phyloP scores from a whole-genome alignment of 441 rosid genomes.

The Capsella rubella region DNA sequence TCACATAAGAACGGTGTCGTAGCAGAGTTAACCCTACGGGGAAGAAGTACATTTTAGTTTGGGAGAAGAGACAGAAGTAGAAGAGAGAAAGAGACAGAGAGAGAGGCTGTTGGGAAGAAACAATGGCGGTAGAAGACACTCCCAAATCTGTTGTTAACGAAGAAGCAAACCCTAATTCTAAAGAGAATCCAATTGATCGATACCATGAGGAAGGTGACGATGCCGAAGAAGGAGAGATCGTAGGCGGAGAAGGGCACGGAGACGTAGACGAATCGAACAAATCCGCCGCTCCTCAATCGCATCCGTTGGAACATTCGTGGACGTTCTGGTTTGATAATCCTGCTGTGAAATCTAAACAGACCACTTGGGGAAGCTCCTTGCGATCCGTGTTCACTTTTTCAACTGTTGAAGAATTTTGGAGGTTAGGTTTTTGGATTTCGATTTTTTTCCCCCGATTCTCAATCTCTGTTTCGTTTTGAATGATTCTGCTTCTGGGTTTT shows the following conservation, averaged over 20 bases:
- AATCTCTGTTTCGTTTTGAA: not conserved
- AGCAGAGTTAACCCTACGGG: conserved; percentile 26
- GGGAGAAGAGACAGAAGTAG: not conserved
- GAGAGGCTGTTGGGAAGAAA: conserved; percentile 29
- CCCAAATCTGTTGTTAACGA: conserved; percentile 37
- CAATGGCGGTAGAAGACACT: conserved; percentile 75
- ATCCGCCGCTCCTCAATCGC: conserved; percentile 50
- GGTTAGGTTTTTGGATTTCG: conserved; percentile 48
- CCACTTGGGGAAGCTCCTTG: conserved; percentile 79
- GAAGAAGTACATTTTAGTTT: not conserved
- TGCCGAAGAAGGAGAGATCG: conserved; percentile 78
- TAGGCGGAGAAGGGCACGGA: conserved; percentile 46
- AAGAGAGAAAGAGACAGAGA: not conserved
- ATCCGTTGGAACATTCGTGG: conserved; percentile 82
- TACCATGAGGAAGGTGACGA: conserved; percentile 52
- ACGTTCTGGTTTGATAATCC: conserved; percentile 93
- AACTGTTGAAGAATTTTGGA: conserved; percentile 83
- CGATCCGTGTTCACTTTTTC: conserved; percentile 73
- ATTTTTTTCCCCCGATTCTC: too few species aligned
- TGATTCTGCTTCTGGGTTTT: conserved; percentile 14
- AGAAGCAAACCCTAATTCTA: conserved; percentile 45
- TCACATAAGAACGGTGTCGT: too few species aligned
- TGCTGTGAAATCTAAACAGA: conserved; percentile 58
- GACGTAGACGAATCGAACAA: conserved; percentile 45
- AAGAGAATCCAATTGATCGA: conserved; percentile 45